These are phyloP conservation scores for Plasmodium knowlesi DNA, from an alignment of 169 alveolate species.

Conservation along the genomic window DNA sequence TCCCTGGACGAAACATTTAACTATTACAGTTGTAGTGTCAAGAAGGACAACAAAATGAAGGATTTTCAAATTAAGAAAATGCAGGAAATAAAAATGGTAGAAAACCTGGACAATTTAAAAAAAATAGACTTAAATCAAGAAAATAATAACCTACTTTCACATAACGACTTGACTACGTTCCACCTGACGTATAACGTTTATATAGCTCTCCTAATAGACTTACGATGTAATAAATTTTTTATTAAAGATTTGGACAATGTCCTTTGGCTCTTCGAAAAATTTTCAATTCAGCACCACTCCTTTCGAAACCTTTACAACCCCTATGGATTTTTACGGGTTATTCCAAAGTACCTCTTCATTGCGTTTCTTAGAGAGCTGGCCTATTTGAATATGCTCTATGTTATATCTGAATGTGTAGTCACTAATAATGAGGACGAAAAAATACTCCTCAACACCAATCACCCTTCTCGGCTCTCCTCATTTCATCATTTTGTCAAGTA, in stretches of 20 bases:
- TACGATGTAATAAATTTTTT: constrained; percentile 73
- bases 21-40: constrained; percentile 66
- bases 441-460: constrained; percentile 72
- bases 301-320: constrained; percentile 57
- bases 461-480: constrained; percentile 85
- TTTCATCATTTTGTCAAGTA: constrained; percentile 82
- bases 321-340: constrained; percentile 54
- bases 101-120: constrained; percentile 63
- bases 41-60: constrained; percentile 37
- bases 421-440: constrained; percentile 73
- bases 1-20: constrained; percentile 80
- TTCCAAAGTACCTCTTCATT: constrained; percentile 83
- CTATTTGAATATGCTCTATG: constrained; percentile 83
- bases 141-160: not conserved
- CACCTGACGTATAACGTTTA: constrained; percentile 79
- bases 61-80: constrained; percentile 51
- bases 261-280: constrained; percentile 80
- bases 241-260: constrained; percentile 72
- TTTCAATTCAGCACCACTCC: constrained; percentile 74
- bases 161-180: constrained; percentile 42
- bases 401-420: constrained; percentile 70
- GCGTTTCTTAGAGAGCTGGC: constrained; percentile 83
- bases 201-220: constrained; percentile 75
- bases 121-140: constrained; percentile 47
- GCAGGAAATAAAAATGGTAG: constrained; percentile 60